Base-by-base conservation (phyloP, 495 filamentous ascomycete species). In the Talaromyces proteolyticus region DNA sequence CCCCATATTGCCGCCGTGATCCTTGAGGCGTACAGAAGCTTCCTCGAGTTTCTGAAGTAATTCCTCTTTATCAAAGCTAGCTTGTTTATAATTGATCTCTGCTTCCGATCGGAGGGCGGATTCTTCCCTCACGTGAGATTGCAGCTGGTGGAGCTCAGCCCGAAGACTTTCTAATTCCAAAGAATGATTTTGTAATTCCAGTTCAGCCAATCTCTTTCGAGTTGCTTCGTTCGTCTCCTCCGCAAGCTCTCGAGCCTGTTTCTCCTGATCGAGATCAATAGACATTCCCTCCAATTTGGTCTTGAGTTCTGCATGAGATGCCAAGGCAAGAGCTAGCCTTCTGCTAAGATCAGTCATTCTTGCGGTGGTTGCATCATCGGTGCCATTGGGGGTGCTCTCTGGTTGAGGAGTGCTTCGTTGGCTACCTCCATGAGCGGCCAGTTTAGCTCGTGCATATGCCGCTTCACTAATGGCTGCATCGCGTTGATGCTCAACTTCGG, bases 391-490 rank as follows among this genome's bases (percentile, higher is more conserved):
- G 10, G 65, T 65, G 8, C 62, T 68, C 51, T 91, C 89, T 0
- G 81, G 79, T 54, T 86, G 84, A 7, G 87, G 84, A 2, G 87
- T 86, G 47, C 85, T 82, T 17, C 73, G 72, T 50, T 82, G 78
- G 51, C 86, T 89, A 16, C 86, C 84, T 46, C 81, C 78, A 52
- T 89, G 87, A 2, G 90, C 91, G 36, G 91, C 93, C 16, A 96
- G 74, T 58, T 89, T 95, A 6, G 94, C 88, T 59, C 95, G 95
- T 19, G 91, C 89, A 70, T 96, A 97, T 1, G 90, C 87, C 0
- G 94, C 93, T 65, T 97, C 94, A 53, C 81, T 85, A 37, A 99
- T 79, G 16, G 93, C 93, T 17, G 86, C 83, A 67, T 99, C 94
- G 44, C 94, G 75, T 64, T 97, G 91, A 52, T 87, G 89, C 63